phyloP scores from a whole-genome alignment of 192 early-diverging fungal species.

The Obelidium mucronatum region DNA sequence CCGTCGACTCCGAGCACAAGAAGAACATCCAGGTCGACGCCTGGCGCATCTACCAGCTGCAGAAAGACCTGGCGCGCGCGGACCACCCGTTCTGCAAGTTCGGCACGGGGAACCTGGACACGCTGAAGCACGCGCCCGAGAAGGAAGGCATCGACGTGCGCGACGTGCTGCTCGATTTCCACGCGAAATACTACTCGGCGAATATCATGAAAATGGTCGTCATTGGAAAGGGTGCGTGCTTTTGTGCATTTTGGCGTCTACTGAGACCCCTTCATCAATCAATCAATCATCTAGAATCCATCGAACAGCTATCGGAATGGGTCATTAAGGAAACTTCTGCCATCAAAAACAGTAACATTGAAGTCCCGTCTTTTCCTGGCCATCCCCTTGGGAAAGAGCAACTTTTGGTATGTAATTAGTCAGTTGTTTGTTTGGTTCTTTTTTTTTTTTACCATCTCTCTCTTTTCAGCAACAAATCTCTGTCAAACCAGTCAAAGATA shows the following conservation, averaged over 20 bases:
- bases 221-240: constrained; percentile 63
- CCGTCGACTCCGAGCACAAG: constrained; percentile 92
- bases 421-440: constrained; percentile 1
- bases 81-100: constrained; percentile 88
- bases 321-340: constrained; percentile 79
- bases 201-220: constrained; percentile 96
- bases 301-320: constrained; percentile 88
- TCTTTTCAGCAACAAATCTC: constrained; percentile 66
- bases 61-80: constrained; percentile 78
- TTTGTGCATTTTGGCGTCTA: background rate
- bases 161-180: constrained; percentile 84
- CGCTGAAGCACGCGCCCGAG: constrained; percentile 73
- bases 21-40: constrained; percentile 92
- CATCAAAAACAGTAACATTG: constrained; percentile 78
- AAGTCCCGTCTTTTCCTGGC: constrained; percentile 70
- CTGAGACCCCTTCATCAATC: constrained; percentile 43
- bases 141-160: constrained; percentile 81
- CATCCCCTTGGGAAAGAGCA: constrained; percentile 80
- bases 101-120: constrained; percentile 91
- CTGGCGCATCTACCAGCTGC: constrained; percentile 90
- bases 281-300: constrained; percentile 59
- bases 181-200: constrained; percentile 84
- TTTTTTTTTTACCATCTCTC: constrained; percentile 11
- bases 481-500: constrained; percentile 73
- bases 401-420: constrained; percentile 57